Percentiles rank a stretch among this genome's conserved stretches.
These are phyloP conservation scores for Aspergillus ibericus DNA, from an alignment of 2,329 filamentous ascomycete genomes.

Conservation along the genomic window DNA sequence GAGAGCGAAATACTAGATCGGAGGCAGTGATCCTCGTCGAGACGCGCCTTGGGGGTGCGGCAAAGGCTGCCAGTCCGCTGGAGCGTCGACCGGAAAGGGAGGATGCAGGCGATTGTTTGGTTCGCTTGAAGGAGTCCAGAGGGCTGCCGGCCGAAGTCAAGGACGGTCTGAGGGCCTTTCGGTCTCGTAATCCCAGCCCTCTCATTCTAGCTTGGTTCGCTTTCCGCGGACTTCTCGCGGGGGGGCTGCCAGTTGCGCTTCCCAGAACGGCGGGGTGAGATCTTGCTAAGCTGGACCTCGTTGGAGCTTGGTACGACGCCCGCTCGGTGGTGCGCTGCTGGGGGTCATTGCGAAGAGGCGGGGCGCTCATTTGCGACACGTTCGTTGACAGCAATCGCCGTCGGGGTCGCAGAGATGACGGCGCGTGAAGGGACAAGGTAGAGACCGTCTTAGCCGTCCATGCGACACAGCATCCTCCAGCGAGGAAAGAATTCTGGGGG, in stretches of 20 bases:
- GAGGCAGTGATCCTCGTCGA: constrained; percentile 34
- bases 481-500: neutral
- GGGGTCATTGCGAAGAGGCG: constrained; percentile 18
- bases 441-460: neutral
- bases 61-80: constrained; percentile 36
- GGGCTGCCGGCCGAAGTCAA: constrained; percentile 31
- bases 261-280: constrained; percentile 61
- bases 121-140: constrained; percentile 14
- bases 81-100: constrained; percentile 29
- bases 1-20: constrained; percentile 32
- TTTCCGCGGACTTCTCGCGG: constrained; percentile 32
- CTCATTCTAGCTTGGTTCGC: constrained; percentile 19
- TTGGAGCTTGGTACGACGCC: constrained; percentile 67
- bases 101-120: constrained; percentile 16
- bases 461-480: neutral
- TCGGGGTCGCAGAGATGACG: constrained; percentile 50
- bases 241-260: constrained; percentile 44
- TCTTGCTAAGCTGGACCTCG: constrained; percentile 62
- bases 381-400: constrained; percentile 45
- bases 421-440: neutral
- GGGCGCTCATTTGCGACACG: constrained; percentile 41
- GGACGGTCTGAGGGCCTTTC: constrained; percentile 40
- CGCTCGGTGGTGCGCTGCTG: constrained; percentile 37
- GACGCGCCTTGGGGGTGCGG: constrained; percentile 37
- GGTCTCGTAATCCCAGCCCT: constrained; percentile 34